These are phyloP conservation scores for Alternaria metachromatica DNA, from an alignment of 2,329 filamentous ascomycete species.

Conservation along the genomic window DNA sequence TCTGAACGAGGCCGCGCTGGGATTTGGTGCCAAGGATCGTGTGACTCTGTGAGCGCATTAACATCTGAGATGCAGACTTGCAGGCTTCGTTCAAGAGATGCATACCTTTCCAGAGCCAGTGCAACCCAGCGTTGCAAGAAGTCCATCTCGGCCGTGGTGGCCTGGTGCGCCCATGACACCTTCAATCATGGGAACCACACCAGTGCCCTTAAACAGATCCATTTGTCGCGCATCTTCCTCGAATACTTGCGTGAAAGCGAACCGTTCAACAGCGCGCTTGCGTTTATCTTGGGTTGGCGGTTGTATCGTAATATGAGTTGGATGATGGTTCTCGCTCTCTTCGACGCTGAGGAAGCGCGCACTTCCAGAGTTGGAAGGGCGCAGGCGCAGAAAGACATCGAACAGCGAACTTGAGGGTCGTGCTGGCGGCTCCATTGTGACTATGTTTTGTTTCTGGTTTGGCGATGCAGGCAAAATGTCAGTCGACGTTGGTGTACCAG, in stretches of 20 bases:
- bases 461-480: slow-evolving; percentile 1
- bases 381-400: slow-evolving; percentile 87
- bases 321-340: slow-evolving; percentile 45
- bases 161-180: slow-evolving; percentile 77
- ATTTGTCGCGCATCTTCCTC: slow-evolving; percentile 84
- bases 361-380: slow-evolving; percentile 49
- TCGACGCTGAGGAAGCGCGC: slow-evolving; percentile 81
- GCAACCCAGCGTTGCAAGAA: slow-evolving; percentile 90
- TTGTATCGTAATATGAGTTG: slow-evolving; percentile 61
- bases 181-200: slow-evolving; percentile 76
- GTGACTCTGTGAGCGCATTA: slow-evolving; percentile 71
- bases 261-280: slow-evolving; percentile 88
- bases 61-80: background rate
- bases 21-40: slow-evolving; percentile 89
- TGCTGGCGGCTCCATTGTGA: slow-evolving; percentile 46
- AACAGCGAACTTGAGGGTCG: slow-evolving; percentile 68
- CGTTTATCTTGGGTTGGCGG: slow-evolving; percentile 79
- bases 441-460: slow-evolving; percentile 5
- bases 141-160: slow-evolving; percentile 82
- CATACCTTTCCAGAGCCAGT: slow-evolving; percentile 93
- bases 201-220: slow-evolving; percentile 83
- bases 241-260: slow-evolving; percentile 92
- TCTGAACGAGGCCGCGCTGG: slow-evolving; percentile 88
- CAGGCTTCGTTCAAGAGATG: background rate
- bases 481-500: slow-evolving; percentile 13